phyloP scores from a whole-genome alignment of 2,329 filamentous ascomycete species.

The Trichoderma polysporum region DNA sequence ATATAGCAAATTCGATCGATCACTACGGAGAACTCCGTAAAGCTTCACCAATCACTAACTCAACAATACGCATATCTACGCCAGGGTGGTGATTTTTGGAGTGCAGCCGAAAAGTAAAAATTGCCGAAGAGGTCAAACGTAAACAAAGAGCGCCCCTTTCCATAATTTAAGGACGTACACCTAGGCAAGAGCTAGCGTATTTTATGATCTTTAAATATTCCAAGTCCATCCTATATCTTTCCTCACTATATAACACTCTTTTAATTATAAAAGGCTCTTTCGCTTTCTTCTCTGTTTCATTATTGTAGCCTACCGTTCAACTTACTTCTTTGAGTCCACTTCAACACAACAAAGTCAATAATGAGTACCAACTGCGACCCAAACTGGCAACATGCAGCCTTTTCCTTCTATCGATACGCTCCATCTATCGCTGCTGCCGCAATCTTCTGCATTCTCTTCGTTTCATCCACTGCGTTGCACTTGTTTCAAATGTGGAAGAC shows the following conservation, averaged over 20 bases:
- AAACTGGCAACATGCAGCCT: constrained; percentile 16
- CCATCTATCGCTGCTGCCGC: constrained; percentile 4
- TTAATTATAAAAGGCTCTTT: background rate
- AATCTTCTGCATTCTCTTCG: constrained; percentile 5
- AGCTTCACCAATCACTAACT: background rate
- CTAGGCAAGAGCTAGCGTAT: too few relatives aligned
- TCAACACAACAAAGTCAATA: background rate
- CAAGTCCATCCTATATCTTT: background rate
- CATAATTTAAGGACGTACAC: background rate
- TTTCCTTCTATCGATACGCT: constrained; percentile 17
- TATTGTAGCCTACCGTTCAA: background rate
- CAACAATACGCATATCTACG: background rate
- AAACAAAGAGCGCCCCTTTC: background rate
- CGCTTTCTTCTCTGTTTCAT: background rate
- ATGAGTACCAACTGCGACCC: constrained; percentile 1
- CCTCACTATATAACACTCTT: background rate
- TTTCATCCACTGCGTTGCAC: constrained; percentile 1
- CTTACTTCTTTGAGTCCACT: background rate
- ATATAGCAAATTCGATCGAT: background rate
- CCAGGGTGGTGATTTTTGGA: background rate
- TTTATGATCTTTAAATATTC: background rate
- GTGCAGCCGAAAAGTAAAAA: background rate
- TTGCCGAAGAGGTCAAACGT: background rate
- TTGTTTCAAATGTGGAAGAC: constrained; percentile 17
- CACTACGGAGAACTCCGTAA: background rate